phyloP scores from a whole-genome alignment of 768 basidiomycete species.

The Boletus reticulatus region DNA sequence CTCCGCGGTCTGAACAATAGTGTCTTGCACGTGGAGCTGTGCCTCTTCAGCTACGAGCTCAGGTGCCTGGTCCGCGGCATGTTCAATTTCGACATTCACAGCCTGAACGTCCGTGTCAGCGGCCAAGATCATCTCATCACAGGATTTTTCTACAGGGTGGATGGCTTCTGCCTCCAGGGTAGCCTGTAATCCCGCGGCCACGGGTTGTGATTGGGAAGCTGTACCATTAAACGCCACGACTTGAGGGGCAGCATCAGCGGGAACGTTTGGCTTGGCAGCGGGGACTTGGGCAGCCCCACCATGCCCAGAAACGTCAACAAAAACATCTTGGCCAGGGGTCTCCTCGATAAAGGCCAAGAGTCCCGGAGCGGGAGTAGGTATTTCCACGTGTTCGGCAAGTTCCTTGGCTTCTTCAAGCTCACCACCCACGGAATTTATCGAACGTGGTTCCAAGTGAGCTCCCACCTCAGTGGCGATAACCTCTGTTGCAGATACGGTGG shows the following conservation, averaged over 20 bases:
- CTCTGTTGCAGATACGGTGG: neutral
- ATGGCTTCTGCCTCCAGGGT: neutral
- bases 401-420: conserved; percentile 10
- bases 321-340: conserved; percentile 15
- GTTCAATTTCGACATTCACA: neutral
- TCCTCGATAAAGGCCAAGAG: conserved; percentile 12
- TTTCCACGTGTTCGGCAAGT: conserved; percentile 9
- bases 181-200: conserved; percentile 7
- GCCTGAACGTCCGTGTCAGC: neutral
- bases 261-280: neutral
- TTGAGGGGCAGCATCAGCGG: neutral
- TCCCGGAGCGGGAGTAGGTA: conserved; percentile 14
- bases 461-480: conserved; percentile 9
- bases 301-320: neutral
- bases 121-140: neutral
- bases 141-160: neutral
- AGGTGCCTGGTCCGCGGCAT: conserved; percentile 4
- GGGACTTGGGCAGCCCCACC: neutral
- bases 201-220: neutral
- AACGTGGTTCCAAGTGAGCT: conserved; percentile 9
- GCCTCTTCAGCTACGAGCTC: neutral
- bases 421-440: neutral
- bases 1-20: neutral
- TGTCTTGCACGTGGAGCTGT: neutral
- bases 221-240: neutral